Evolutionary conservation across 2,329 filamentous ascomycete genomes (phyloP), one percentile per base, ranked within the genome.

Genomic region (Akanthomyces lecanii): DNA sequence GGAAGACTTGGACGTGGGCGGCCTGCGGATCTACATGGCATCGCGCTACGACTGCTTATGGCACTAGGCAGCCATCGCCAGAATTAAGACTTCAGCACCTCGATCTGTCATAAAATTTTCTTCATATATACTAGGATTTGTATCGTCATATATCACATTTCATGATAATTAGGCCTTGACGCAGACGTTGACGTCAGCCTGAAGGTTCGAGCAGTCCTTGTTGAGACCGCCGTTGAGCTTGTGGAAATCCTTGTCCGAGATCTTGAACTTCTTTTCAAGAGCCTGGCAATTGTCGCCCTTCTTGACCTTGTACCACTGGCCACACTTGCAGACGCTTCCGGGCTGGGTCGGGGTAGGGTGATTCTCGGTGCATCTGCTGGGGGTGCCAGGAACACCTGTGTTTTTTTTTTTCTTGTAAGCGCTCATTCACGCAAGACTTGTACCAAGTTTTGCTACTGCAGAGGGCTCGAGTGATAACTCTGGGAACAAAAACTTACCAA

Each of bases 221-320:
- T 52, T 33, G 36, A 64, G 25, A n/a, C 40, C 52, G 12, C 36
- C 30, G 45, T 65, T 65, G 33, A 50, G 56, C 44, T 44, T 44
- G 18, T 14, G 54, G 40, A 57, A 57, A 14, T 57, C 42, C 8
- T 42, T 28, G 23, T 57, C n/a, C 25, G 54, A 57, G 10, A 57
- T 59, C 10, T 38, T 45, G 16, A 45, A 54, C 40, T 51, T 38
- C 23, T 42, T 42, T 21, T 59, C 62, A 2, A 65, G 45, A 1
- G 21, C 54, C 33, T 54, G 40, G 58, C 64, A 65, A 25, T 53
- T 58, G 28, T 65, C 64, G 36, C 64, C 64, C 8, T 47, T 57
- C 25, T 59, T 42, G 42, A 63, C 60, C 53, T 53, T 62, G 48
- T 65, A 65, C 61, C 52, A 65, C 18, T 52, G 52, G 18, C 58